These are phyloP conservation scores for Hydrangea macrophylla DNA, from an alignment of 148 eudicot genomes.

Conservation along the genomic window DNA sequence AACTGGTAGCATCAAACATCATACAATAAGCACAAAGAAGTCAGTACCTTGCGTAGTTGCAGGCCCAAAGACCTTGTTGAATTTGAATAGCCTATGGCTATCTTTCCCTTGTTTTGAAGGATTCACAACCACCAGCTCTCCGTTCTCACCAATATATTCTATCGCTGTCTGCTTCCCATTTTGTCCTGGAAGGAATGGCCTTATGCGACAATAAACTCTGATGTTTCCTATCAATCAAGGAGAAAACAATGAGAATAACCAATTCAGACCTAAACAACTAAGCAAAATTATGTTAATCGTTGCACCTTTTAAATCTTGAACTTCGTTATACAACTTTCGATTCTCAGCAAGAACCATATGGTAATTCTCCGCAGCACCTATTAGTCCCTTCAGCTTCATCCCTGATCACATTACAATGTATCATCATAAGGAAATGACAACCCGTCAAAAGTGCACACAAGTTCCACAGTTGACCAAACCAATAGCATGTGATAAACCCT, in stretches of 20 bases:
- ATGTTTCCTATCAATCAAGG: constrained; percentile 56
- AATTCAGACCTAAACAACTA: constrained; percentile 7
- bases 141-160: constrained; percentile 83
- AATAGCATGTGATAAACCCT: constrained; percentile 12
- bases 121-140: constrained; percentile 70
- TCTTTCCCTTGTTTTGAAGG: constrained; percentile 82
- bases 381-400: constrained; percentile 54
- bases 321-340: constrained; percentile 84
- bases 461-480: background rate
- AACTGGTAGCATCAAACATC: background rate
- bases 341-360: constrained; percentile 84
- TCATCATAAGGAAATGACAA: constrained; percentile 14
- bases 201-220: constrained; percentile 82
- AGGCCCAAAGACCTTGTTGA: constrained; percentile 82
- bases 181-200: constrained; percentile 87
- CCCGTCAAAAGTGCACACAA: constrained; percentile 11
- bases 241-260: constrained; percentile 4
- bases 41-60: constrained; percentile 70
- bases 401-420: constrained; percentile 38
- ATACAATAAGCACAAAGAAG: constrained; percentile 2
- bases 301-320: constrained; percentile 95
- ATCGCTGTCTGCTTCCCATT: constrained; percentile 64
- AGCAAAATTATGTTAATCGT: background rate
- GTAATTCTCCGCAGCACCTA: constrained; percentile 80
- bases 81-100: constrained; percentile 65